These are phyloP conservation scores for Parathielavia appendiculata DNA, from an alignment of 495 filamentous ascomycete species.

Conservation along the genomic window DNA sequence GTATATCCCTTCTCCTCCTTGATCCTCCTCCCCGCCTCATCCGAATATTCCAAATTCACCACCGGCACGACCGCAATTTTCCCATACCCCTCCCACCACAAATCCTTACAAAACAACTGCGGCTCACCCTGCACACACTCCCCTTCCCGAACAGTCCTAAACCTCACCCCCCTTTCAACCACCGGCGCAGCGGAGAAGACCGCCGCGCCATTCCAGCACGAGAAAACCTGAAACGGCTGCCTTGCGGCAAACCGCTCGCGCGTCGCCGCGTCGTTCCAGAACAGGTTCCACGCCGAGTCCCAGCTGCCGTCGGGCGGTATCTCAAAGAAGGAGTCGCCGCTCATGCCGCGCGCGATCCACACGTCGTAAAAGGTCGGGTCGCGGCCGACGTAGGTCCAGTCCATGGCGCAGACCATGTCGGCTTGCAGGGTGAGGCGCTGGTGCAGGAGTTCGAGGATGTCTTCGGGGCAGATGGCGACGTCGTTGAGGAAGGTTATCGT, in stretches of 20 bases:
- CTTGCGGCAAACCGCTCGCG: constrained; percentile 24
- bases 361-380: constrained; percentile 47
- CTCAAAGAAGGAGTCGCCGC: constrained; percentile 48
- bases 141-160: constrained; percentile 32
- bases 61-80: constrained; percentile 48
- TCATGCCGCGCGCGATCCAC: constrained; percentile 47
- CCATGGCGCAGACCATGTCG: constrained; percentile 52
- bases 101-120: constrained; percentile 45
- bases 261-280: constrained; percentile 38
- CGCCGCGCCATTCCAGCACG: constrained; percentile 50
- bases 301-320: constrained; percentile 44
- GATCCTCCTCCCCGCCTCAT: constrained; percentile 32
- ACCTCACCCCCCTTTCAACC: constrained; percentile 31
- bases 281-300: constrained; percentile 41
- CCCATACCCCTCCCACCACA: constrained; percentile 43
- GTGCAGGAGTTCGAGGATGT: constrained; percentile 49
- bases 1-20: constrained; percentile 43
- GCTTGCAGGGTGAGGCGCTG: constrained; percentile 41
- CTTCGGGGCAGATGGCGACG: constrained; percentile 46
- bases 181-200: constrained; percentile 29
- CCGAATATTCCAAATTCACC: constrained; percentile 45
- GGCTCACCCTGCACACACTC: constrained; percentile 49
- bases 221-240: constrained; percentile 50
- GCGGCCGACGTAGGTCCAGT: constrained; percentile 43
- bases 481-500: constrained; percentile 50